Evolutionary conservation across 1,284 basidiomycete genomes (phyloP).

Genomic region (Austroboletus niveus): DNA sequence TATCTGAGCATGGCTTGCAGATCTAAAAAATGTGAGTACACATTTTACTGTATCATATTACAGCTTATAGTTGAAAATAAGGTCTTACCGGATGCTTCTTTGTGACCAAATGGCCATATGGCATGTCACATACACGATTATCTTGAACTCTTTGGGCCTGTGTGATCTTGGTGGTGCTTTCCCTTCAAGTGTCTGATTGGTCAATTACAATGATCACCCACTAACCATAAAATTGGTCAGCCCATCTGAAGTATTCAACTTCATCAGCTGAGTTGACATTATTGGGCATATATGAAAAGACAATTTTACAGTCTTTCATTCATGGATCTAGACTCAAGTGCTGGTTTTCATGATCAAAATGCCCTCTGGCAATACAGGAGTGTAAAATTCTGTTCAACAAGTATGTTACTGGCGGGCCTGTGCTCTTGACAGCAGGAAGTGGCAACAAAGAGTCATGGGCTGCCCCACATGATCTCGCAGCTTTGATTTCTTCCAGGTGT

Average conservation of each 20-base stretch:
- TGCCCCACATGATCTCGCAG: too few species aligned
- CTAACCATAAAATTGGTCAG: not conserved
- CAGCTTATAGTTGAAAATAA: not conserved
- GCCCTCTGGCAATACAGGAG: not conserved
- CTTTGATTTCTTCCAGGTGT: too few species aligned
- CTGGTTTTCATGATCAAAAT: not conserved
- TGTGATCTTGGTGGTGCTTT: slow-evolving; percentile 12
- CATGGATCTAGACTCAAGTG: not conserved
- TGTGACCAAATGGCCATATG: slow-evolving; percentile 1
- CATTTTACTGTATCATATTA: not conserved
- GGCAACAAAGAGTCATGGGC: too few species aligned
- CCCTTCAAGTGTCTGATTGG: slow-evolving; percentile 6
- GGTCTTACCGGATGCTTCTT: not conserved
- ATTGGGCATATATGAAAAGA: not conserved
- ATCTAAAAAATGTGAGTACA: too few species aligned
- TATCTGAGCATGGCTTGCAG: too few species aligned
- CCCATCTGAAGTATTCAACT: too few species aligned
- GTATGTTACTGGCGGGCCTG: not conserved
- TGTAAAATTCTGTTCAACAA: not conserved
- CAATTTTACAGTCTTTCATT: not conserved
- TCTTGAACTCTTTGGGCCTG: slow-evolving; percentile 8
- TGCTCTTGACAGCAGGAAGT: too few species aligned
- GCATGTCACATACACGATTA: slow-evolving; percentile 8
- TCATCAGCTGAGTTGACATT: not conserved
- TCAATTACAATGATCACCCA: not conserved